A percentile compares a stretch with the other conserved stretches of the same genome.
Conservation (phyloP, 495 filamentous ascomycete species). For the Chlorociboria aeruginascens region DNA sequence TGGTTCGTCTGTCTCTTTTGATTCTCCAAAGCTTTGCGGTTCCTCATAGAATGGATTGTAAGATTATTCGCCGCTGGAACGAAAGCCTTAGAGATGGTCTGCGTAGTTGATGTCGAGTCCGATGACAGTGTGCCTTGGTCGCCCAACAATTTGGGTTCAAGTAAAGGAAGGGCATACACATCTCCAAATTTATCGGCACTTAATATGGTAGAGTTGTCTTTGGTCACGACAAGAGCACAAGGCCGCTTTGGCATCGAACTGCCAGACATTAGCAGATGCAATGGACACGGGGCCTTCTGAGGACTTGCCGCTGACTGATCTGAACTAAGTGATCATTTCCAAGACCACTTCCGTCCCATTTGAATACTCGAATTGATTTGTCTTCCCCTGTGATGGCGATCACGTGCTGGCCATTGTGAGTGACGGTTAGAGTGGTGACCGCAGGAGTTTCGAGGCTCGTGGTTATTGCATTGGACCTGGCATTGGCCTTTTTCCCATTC, state of each 20-base stretch:
- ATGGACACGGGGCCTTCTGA: background rate
- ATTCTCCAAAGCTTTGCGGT: slow-evolving; percentile 60
- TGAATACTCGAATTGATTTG: slow-evolving; percentile 78
- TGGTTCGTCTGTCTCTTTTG: slow-evolving; percentile 45
- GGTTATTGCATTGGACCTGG: slow-evolving; percentile 4
- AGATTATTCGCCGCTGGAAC: slow-evolving; percentile 51
- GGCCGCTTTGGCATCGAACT: slow-evolving; percentile 86
- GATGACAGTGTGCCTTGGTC: slow-evolving; percentile 1
- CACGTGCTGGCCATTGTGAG: slow-evolving; percentile 50
- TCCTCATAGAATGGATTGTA: slow-evolving; percentile 77
- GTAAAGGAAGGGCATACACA: slow-evolving; percentile 77
- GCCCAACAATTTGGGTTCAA: slow-evolving; percentile 19
- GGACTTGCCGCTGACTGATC: slow-evolving; percentile 57
- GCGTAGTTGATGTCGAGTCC: background rate
- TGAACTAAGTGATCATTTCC: slow-evolving; percentile 35
- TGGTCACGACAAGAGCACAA: slow-evolving; percentile 56
- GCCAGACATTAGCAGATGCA: slow-evolving; percentile 7
- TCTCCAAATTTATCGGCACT: slow-evolving; percentile 92
- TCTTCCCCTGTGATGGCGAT: slow-evolving; percentile 77
- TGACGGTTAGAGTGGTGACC: slow-evolving; percentile 44
- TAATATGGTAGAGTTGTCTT: slow-evolving; percentile 58
- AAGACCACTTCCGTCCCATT: slow-evolving; percentile 41
- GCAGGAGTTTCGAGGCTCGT: slow-evolving; percentile 28
- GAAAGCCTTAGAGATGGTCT: slow-evolving; percentile 24
- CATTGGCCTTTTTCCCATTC: slow-evolving; percentile 8